Conservation (phyloP, 805 yeast genomes). For the Candida corydali region DNA sequence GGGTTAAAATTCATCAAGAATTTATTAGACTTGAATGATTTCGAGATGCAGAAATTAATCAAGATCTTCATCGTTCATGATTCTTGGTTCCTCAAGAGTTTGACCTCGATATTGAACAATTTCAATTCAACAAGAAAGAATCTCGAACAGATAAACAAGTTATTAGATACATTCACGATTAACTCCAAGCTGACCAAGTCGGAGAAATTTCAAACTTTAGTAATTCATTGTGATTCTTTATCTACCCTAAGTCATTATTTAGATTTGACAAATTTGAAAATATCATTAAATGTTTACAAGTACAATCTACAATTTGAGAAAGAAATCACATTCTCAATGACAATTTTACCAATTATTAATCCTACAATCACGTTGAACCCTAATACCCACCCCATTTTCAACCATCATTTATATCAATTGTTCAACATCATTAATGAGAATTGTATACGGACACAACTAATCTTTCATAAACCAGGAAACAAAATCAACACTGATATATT, state of each 20-base stretch:
- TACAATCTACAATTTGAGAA: constrained; percentile 56
- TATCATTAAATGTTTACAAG: constrained; percentile 70
- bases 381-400: constrained; percentile 18
- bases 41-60: constrained; percentile 43
- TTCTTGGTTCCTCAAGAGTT: constrained; percentile 80
- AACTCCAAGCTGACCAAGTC: background rate
- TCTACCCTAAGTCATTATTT: constrained; percentile 55
- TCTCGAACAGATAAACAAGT: constrained; percentile 21
- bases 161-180: constrained; percentile 22
- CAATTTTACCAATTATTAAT: constrained; percentile 18
- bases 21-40: constrained; percentile 46
- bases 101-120: constrained; percentile 66
- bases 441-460: constrained; percentile 39
- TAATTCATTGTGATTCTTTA: constrained; percentile 45
- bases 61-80: constrained; percentile 83
- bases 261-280: constrained; percentile 73
- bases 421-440: constrained; percentile 45
- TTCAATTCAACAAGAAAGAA: constrained; percentile 39
- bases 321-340: constrained; percentile 12
- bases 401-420: constrained; percentile 47
- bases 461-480: constrained; percentile 58
- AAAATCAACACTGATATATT: constrained; percentile 42
- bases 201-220: background rate
- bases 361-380: constrained; percentile 17
- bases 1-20: constrained; percentile 51